These are phyloP conservation scores for Zizania palustris DNA, from an alignment of 202 grass and related monocot genomes.

Conservation along the genomic window DNA sequence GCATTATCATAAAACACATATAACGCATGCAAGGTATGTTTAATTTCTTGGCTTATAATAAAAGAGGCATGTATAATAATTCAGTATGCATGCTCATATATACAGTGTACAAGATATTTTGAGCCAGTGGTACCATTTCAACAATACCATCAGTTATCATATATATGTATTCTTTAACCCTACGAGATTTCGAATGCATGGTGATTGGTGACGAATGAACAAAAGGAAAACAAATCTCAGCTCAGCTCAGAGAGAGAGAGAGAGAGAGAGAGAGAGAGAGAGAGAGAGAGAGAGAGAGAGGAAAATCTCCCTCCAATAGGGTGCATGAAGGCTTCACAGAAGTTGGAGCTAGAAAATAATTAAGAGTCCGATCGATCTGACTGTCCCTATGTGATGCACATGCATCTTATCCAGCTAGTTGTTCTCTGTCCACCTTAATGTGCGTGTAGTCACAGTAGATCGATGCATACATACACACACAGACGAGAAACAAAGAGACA, in stretches of 20 bases:
- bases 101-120: too few species aligned
- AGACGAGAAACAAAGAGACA: background rate
- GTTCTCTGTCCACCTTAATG: slow-evolving; percentile 18
- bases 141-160: too few species aligned
- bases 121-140: background rate
- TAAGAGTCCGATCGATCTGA: background rate
- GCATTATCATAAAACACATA: too few species aligned
- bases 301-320: background rate
- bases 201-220: too few species aligned
- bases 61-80: too few species aligned
- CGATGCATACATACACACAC: background rate
- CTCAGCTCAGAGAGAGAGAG: too few species aligned
- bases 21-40: too few species aligned
- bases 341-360: background rate
- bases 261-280: too few species aligned
- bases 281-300: too few species aligned
- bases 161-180: too few species aligned
- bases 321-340: background rate
- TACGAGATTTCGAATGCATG: background rate
- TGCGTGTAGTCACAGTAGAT: background rate
- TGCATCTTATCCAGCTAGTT: slow-evolving; percentile 20
- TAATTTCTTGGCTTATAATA: too few species aligned
- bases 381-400: background rate
- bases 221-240: background rate
- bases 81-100: too few species aligned